A percentile compares a stretch with the other conserved stretches of the same genome.
phyloP scores from a whole-genome alignment of 148 eudicot genomes.

The Camellia japonica region DNA sequence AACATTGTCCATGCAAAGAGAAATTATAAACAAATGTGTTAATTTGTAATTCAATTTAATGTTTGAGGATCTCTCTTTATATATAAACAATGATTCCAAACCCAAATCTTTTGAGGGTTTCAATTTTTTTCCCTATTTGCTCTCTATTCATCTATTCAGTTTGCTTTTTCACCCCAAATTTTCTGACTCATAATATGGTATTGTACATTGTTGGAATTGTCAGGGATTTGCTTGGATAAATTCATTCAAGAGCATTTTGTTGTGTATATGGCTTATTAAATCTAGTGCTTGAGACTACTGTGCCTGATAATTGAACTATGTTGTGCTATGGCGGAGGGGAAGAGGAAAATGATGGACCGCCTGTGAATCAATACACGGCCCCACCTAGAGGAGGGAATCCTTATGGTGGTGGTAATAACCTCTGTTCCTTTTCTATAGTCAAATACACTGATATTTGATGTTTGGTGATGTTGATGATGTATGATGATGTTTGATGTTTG shows the following conservation, averaged over 20 bases:
- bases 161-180: background rate
- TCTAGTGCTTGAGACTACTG: conserved; percentile 15
- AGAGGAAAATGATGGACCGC: conserved; percentile 49
- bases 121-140: background rate
- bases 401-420: conserved; percentile 35
- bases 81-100: background rate
- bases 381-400: conserved; percentile 59
- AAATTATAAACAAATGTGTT: background rate
- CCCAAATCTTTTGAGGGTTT: too few relatives aligned
- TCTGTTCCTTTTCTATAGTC: background rate
- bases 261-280: background rate
- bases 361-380: conserved; percentile 46
- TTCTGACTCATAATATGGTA: background rate
- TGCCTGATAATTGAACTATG: conserved; percentile 47
- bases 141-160: too few relatives aligned
- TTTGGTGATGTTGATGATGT: too few relatives aligned
- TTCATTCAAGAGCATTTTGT: background rate
- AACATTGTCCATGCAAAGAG: background rate
- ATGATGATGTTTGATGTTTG: too few relatives aligned
- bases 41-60: background rate
- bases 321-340: conserved; percentile 69
- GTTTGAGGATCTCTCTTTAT: background rate
- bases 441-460: background rate
- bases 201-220: background rate
- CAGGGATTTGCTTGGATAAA: conserved; percentile 15